Conservation (phyloP, 768 basidiomycete genomes). For the Phaeolepiota aurea region DNA sequence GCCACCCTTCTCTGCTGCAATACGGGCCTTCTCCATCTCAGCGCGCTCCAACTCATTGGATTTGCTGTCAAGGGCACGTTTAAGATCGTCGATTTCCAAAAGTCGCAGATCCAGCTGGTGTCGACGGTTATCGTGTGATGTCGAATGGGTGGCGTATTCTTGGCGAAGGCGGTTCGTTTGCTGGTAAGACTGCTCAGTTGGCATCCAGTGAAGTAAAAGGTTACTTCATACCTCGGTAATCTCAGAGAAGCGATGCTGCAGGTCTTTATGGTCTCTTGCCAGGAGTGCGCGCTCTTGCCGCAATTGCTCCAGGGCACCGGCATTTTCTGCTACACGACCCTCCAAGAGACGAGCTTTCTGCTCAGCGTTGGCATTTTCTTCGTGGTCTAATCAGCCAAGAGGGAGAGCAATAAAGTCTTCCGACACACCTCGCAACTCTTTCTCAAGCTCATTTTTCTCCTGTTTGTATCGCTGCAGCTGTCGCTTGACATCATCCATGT, state of each 20-base stretch:
- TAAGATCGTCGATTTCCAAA: slow-evolving; percentile 72
- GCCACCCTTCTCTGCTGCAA: slow-evolving; percentile 53
- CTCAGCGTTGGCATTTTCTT: slow-evolving; percentile 60
- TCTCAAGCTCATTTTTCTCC: slow-evolving; percentile 67
- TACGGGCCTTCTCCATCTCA: slow-evolving; percentile 56
- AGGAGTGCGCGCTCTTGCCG: slow-evolving; percentile 72
- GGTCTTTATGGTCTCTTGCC: slow-evolving; percentile 58
- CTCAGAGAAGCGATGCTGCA: slow-evolving; percentile 61
- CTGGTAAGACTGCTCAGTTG: slow-evolving; percentile 18
- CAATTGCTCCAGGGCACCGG: slow-evolving; percentile 62
- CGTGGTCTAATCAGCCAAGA: neutral
- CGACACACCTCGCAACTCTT: slow-evolving; percentile 47
- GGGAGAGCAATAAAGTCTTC: neutral
- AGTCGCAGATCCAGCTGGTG: slow-evolving; percentile 67
- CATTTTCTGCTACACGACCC: slow-evolving; percentile 59
- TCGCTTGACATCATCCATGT: slow-evolving; percentile 69
- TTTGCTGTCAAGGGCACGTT: slow-evolving; percentile 52
- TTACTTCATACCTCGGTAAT: slow-evolving; percentile 51
- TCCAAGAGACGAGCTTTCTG: slow-evolving; percentile 69
- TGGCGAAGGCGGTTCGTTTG: slow-evolving; percentile 54
- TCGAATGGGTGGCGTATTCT: slow-evolving; percentile 52
- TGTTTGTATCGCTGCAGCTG: slow-evolving; percentile 65
- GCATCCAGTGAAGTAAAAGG: neutral
- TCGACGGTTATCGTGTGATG: slow-evolving; percentile 62
- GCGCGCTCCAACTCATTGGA: slow-evolving; percentile 54